These are phyloP conservation scores for Polyporus arcularius DNA, from an alignment of 768 basidiomycete species.

Conservation along the genomic window DNA sequence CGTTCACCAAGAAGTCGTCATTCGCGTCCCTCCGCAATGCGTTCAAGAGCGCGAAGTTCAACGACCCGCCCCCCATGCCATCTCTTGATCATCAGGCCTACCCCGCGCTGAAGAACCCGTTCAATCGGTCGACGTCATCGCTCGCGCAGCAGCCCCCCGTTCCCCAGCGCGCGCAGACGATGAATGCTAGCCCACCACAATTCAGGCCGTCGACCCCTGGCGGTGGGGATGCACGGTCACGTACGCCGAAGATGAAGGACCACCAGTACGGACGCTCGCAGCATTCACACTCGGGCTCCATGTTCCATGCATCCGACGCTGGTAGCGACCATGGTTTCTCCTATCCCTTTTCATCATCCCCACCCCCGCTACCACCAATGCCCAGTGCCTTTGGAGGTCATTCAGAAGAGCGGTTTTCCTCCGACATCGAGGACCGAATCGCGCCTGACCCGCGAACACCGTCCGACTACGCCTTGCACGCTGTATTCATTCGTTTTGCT, in stretches of 20 bases:
- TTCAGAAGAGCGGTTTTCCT: constrained; percentile 43
- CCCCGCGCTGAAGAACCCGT: constrained; percentile 77
- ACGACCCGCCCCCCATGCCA: constrained; percentile 67
- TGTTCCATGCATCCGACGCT: constrained; percentile 67
- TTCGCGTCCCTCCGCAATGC: constrained; percentile 88
- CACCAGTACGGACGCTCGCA: constrained; percentile 70
- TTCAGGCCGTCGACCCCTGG: constrained; percentile 64
- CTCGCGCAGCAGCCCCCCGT: constrained; percentile 50
- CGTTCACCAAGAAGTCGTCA: constrained; percentile 78
- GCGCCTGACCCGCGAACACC: constrained; percentile 77
- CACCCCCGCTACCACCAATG: constrained; percentile 79
- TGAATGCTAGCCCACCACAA: constrained; percentile 51
- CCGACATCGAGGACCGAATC: constrained; percentile 69
- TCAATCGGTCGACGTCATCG: constrained; percentile 80
- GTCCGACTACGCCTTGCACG: constrained; percentile 85
- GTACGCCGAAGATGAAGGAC: constrained; percentile 50
- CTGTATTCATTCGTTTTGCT: constrained; percentile 86
- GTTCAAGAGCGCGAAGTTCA: constrained; percentile 69
- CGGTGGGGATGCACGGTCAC: constrained; percentile 45
- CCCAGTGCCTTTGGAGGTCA: constrained; percentile 56
- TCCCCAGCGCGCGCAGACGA: constrained; percentile 37
- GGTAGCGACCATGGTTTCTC: constrained; percentile 64
- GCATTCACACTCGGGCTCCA: constrained; percentile 76
- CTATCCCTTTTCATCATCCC: constrained; percentile 49
- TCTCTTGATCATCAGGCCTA: constrained; percentile 66